phyloP scores from a whole-genome alignment of 169 alveolate genomes.

The Plasmodium vivax region DNA sequence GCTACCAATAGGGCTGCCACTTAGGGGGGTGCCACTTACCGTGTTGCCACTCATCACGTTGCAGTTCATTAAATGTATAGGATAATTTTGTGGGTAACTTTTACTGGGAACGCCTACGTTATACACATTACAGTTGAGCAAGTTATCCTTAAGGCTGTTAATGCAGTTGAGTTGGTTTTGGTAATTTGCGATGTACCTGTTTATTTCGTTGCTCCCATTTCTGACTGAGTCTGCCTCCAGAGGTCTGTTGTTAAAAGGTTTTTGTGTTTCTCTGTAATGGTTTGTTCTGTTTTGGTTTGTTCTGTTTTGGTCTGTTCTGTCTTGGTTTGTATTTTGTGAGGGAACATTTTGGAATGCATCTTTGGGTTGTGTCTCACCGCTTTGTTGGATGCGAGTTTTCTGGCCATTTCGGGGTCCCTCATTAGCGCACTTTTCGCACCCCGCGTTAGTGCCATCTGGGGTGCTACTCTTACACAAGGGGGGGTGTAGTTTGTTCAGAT shows the following conservation, averaged over 20 bases:
- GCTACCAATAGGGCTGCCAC: too few relatives aligned
- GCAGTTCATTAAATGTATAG: neutral
- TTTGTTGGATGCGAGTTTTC: neutral
- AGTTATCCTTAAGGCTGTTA: neutral
- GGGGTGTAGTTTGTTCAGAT: neutral
- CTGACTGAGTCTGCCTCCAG: neutral
- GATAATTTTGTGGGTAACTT: neutral
- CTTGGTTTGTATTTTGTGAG: neutral
- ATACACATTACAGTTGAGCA: neutral
- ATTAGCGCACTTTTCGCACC: slow-evolving; percentile 2
- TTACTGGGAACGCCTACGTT: neutral
- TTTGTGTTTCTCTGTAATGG: slow-evolving; percentile 14
- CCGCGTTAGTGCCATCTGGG: neutral
- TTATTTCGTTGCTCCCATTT: neutral
- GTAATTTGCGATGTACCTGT: neutral
- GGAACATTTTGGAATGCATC: neutral
- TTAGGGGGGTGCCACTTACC: neutral
- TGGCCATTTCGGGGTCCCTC: neutral
- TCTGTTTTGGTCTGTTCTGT: neutral
- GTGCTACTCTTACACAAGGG: neutral
- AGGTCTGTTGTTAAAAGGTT: neutral
- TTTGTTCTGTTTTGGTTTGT: neutral
- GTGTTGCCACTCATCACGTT: neutral
- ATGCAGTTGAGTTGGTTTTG: slow-evolving; percentile 22
- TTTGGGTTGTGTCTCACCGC: neutral